Conservation (phyloP, 352 stramenopile species). For the Globisporangium camurandrum region DNA sequence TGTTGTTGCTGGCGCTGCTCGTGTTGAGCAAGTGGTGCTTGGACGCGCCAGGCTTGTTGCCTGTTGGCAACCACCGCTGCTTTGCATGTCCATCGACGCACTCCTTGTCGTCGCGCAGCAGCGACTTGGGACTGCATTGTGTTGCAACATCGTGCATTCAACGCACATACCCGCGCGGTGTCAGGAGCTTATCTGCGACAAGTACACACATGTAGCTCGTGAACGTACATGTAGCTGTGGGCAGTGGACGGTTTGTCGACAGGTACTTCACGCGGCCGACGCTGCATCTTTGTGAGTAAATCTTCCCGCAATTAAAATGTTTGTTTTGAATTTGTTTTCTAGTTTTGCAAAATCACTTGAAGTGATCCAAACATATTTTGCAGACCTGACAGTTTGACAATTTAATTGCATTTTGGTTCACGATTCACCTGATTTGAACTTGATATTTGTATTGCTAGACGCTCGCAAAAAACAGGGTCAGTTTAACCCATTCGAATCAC, state of each 20-base stretch:
- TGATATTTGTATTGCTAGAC: no score
- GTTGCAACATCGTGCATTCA: neutral
- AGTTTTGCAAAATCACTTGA: no score
- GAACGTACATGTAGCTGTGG: constrained; percentile 41
- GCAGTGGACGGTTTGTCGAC: constrained; percentile 44
- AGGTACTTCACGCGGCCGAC: constrained; percentile 42
- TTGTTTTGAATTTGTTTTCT: no score
- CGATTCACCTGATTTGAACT: no score
- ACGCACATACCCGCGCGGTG: neutral
- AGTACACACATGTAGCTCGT: neutral
- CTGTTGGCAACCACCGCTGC: constrained; percentile 44
- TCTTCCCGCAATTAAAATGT: no score
- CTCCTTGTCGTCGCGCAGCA: constrained; percentile 22
- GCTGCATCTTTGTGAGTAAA: constrained; percentile 4
- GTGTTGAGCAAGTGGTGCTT: constrained; percentile 42
- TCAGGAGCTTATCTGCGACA: neutral
- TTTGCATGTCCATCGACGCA: neutral
- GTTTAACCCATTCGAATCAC: no score
- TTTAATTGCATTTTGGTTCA: no score
- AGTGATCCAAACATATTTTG: no score
- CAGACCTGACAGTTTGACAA: no score
- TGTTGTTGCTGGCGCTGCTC: constrained; percentile 22
- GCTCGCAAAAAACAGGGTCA: no score
- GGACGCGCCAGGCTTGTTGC: constrained; percentile 34
- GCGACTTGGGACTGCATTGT: constrained; percentile 13